Conservation (phyloP, 345 rosid genomes). For the Euphorbia lathyris region DNA sequence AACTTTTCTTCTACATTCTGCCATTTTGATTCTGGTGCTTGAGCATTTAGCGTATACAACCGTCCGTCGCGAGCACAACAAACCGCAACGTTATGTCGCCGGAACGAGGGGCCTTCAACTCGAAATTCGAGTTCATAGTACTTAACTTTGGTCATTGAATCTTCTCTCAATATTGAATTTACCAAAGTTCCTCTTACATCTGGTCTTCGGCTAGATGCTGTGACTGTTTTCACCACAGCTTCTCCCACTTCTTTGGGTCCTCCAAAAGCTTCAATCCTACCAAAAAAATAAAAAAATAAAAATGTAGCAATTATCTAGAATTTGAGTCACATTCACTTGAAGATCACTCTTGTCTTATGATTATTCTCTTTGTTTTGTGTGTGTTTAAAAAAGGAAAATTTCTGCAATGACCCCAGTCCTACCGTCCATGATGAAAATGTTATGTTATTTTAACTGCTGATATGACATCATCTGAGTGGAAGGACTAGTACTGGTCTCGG, state of each 20-base stretch:
- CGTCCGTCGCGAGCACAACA: conserved; percentile 58
- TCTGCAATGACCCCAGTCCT: too few relatives aligned
- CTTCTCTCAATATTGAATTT: conserved; percentile 51
- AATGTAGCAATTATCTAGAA: too few relatives aligned
- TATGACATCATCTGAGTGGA: too few relatives aligned
- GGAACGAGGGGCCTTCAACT: conserved; percentile 68
- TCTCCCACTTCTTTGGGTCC: conserved; percentile 82
- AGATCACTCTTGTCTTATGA: background rate
- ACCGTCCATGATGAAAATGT: too few relatives aligned
- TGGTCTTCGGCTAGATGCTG: conserved; percentile 43
- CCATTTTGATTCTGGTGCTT: conserved; percentile 75
- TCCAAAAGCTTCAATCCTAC: conserved; percentile 79
- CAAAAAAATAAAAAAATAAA: background rate
- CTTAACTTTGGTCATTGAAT: conserved; percentile 39
- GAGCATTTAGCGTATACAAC: conserved; percentile 64
- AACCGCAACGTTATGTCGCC: conserved; percentile 64
- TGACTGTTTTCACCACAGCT: conserved; percentile 54
- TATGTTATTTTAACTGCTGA: too few relatives aligned
- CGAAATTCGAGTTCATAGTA: conserved; percentile 73
- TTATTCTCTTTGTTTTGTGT: too few relatives aligned
- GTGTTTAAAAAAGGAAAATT: too few relatives aligned
- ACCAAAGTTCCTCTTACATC: conserved; percentile 60
- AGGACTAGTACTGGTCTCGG: too few relatives aligned
- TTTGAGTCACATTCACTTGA: background rate
- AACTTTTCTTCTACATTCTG: conserved; percentile 47